Conservation (phyloP, 306 rosid genomes). For the Medicago arabica region DNA sequence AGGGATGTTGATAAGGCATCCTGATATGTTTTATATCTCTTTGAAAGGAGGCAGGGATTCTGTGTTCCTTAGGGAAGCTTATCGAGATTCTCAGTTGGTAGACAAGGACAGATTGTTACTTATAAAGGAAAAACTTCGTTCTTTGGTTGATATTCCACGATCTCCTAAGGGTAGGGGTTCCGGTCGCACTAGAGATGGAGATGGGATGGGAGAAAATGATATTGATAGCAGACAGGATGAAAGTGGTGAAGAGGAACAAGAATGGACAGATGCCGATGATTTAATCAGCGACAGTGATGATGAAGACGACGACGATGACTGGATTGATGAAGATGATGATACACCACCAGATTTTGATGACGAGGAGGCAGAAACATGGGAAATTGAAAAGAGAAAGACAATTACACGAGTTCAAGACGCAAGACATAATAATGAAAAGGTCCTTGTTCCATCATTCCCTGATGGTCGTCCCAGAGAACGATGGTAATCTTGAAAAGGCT, state of each 20-base stretch:
- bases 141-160: constrained; percentile 75
- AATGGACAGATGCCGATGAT: constrained; percentile 63
- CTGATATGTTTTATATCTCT: constrained; percentile 88
- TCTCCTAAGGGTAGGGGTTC: constrained; percentile 53
- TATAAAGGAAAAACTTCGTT: constrained; percentile 77
- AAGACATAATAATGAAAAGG: constrained; percentile 43
- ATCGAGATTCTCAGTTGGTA: constrained; percentile 73
- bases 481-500: constrained; percentile 57
- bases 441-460: constrained; percentile 55
- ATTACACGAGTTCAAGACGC: constrained; percentile 45
- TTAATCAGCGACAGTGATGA: constrained; percentile 48
- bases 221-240: constrained; percentile 47
- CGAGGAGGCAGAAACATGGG: constrained; percentile 58
- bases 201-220: constrained; percentile 45
- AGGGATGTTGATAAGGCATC: constrained; percentile 91
- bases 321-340: constrained; percentile 76
- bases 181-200: constrained; percentile 46
- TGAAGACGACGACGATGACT: constrained; percentile 48
- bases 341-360: constrained; percentile 72
- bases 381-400: constrained; percentile 44
- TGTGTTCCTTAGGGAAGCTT: constrained; percentile 87
- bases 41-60: constrained; percentile 91
- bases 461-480: constrained; percentile 79
- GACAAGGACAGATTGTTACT: constrained; percentile 78
- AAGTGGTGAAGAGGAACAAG: constrained; percentile 58